Evolutionary conservation across 306 rosid species (phyloP).

Genomic region (Fagus crenata): DNA sequence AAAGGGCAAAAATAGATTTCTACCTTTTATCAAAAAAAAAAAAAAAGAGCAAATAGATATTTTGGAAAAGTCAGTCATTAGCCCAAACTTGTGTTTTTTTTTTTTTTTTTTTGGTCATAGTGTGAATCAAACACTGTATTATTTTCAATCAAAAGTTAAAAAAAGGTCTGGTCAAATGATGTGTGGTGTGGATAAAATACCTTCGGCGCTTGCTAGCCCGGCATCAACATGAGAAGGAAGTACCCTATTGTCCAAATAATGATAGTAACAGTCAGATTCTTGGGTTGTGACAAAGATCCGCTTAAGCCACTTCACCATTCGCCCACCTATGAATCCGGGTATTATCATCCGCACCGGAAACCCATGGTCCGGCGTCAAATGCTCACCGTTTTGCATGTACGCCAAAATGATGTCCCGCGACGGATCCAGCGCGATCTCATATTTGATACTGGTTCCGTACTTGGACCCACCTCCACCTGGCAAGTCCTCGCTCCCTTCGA

Average conservation of each 20-base stretch:
- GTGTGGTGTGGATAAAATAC: conserved; percentile 30
- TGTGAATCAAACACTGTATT: no score
- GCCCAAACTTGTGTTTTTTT: no score
- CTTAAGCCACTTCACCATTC: conserved; percentile 88
- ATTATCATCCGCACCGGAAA: conserved; percentile 73
- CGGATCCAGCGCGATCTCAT: conserved; percentile 76
- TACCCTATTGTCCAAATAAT: conserved; percentile 66
- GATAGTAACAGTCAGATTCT: conserved; percentile 61
- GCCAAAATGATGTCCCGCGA: conserved; percentile 72
- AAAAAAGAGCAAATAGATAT: no score
- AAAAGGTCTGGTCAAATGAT: no score
- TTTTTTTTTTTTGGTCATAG: no score
- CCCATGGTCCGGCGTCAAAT: conserved; percentile 69
- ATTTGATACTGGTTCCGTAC: conserved; percentile 62
- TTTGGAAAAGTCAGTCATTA: no score
- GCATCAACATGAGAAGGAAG: conserved; percentile 82
- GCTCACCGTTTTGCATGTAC: conserved; percentile 78
- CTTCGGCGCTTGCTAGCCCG: conserved; percentile 73
- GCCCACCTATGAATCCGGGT: conserved; percentile 76
- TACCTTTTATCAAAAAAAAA: no score
- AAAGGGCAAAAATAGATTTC: no score
- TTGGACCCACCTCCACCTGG: conserved; percentile 88
- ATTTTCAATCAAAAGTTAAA: no score
- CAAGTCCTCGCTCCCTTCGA: conserved; percentile 77
- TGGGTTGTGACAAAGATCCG: conserved; percentile 62